A percentile compares a stretch with the other conserved stretches of the same genome.
Evolutionary conservation across 1,284 basidiomycete genomes (phyloP).

Genomic region (Ustilago loliicola): DNA sequence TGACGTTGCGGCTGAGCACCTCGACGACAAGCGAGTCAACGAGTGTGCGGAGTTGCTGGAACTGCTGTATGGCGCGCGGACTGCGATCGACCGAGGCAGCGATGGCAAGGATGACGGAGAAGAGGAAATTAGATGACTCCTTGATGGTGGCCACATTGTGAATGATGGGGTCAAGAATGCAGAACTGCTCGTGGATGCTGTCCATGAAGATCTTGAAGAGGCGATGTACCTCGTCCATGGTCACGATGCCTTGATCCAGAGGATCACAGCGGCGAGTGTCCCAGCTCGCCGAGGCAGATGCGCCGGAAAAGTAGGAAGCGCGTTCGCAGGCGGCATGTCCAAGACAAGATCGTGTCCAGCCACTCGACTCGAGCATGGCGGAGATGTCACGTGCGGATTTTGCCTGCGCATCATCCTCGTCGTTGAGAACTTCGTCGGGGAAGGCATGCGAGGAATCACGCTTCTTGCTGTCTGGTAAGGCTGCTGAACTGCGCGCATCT

Average conservation of each 20-base stretch:
- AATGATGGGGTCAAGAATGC: constrained; percentile 43
- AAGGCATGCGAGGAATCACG: constrained; percentile 17
- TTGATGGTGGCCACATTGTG: constrained; percentile 47
- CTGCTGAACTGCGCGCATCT: constrained; percentile 17
- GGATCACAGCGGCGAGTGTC: constrained; percentile 49
- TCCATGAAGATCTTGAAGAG: constrained; percentile 47
- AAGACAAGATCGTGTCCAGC: constrained; percentile 45
- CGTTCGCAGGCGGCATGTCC: constrained; percentile 48
- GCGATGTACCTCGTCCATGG: constrained; percentile 44
- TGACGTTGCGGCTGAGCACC: constrained; percentile 53
- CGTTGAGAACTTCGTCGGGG: constrained; percentile 21
- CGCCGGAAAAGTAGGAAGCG: constrained; percentile 53
- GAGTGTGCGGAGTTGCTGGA: constrained; percentile 39
- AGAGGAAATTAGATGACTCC: constrained; percentile 54
- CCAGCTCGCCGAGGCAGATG: constrained; percentile 45
- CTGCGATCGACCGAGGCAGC: constrained; percentile 46
- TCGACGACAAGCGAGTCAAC: constrained; percentile 53
- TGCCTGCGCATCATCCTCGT: constrained; percentile 38
- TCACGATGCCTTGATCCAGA: constrained; percentile 47
- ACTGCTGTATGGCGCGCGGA: constrained; percentile 43
- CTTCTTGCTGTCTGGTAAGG: constrained; percentile 20
- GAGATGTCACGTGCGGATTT: constrained; percentile 40
- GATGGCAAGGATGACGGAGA: constrained; percentile 49
- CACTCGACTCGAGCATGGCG: constrained; percentile 39
- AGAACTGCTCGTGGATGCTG: constrained; percentile 47